phyloP scores from a whole-genome alignment of 441 rosid species.

The Viola pubescens region DNA sequence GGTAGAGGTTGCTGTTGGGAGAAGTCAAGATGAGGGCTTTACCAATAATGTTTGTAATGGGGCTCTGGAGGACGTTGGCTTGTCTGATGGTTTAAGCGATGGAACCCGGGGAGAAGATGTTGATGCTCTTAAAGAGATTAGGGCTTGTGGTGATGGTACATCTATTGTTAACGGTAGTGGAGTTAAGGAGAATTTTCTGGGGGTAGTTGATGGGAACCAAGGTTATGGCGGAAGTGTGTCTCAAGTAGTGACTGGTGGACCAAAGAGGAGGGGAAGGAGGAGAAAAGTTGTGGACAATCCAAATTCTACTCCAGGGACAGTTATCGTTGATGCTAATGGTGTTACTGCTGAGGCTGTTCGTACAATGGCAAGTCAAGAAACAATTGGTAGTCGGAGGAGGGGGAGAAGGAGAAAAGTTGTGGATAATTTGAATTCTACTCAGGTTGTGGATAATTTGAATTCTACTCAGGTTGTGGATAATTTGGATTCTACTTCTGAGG shows the following conservation, averaged over 20 bases:
- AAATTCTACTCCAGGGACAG: slow-evolving; percentile 23
- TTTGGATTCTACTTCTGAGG: slow-evolving; percentile 4
- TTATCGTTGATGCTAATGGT: slow-evolving; percentile 2
- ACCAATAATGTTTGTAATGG: slow-evolving; percentile 18
- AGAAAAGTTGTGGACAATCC: slow-evolving; percentile 31
- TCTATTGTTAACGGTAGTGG: slow-evolving; percentile 1
- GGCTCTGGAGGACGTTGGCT: slow-evolving; percentile 35
- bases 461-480: slow-evolving; percentile 1
- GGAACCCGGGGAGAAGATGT: slow-evolving; percentile 27
- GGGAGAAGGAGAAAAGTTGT: slow-evolving; percentile 16
- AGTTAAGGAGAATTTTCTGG: slow-evolving; percentile 14
- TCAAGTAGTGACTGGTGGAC: slow-evolving; percentile 28
- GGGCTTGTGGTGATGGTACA: slow-evolving; percentile 14
- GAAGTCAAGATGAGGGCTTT: slow-evolving; percentile 18
- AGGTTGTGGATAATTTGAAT: slow-evolving; percentile 3
- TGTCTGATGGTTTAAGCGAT: slow-evolving; percentile 26
- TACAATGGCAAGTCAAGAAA: slow-evolving; percentile 6
- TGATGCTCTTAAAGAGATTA: slow-evolving; percentile 19
- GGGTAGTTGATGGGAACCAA: slow-evolving; percentile 25
- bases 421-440: slow-evolving; percentile 2
- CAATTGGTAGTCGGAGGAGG: slow-evolving; percentile 10
- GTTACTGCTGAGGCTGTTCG: slow-evolving; percentile 4
- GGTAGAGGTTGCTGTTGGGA: not conserved
- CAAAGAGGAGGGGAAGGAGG: slow-evolving; percentile 34
- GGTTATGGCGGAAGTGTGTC: slow-evolving; percentile 24